These are phyloP conservation scores for Exophiala calicioides DNA, from an alignment of 2,329 filamentous ascomycete genomes.

Conservation along the genomic window DNA sequence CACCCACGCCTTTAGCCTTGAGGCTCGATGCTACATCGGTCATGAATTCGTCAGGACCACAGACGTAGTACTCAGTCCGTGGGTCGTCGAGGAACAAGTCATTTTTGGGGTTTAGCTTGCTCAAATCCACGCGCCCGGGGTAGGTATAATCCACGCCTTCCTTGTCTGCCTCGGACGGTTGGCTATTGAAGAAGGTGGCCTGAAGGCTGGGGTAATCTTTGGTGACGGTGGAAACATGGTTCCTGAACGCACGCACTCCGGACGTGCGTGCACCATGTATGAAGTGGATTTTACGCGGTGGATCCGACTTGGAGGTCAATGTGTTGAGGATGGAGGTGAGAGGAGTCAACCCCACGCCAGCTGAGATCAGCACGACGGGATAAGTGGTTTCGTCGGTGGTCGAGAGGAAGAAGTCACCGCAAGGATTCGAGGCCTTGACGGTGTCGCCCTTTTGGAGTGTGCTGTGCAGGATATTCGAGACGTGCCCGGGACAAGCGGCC, in stretches of 20 bases:
- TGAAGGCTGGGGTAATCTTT: constrained; percentile 22
- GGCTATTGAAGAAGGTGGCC: constrained; percentile 16
- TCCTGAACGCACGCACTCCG: constrained; percentile 29
- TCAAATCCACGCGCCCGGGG: constrained; percentile 61
- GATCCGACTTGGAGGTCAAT: constrained; percentile 10
- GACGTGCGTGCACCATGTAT: constrained; percentile 28
- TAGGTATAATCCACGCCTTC: constrained; percentile 61
- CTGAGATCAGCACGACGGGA: constrained; percentile 63
- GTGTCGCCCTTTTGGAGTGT: constrained; percentile 61
- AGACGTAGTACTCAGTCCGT: constrained; percentile 72
- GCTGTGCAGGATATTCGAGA: constrained; percentile 71
- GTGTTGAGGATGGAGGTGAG: constrained; percentile 63
- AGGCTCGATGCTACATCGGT: constrained; percentile 29
- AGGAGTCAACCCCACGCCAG: constrained; percentile 62
- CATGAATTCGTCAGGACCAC: constrained; percentile 73
- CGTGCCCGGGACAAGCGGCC: constrained; percentile 62
- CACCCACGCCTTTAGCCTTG: constrained; percentile 29
- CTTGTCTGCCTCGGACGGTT: constrained; percentile 43
- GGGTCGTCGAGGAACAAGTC: constrained; percentile 53
- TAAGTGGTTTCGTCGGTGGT: constrained; percentile 28
- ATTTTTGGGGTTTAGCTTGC: constrained; percentile 54
- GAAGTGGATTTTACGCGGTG: constrained; percentile 26
- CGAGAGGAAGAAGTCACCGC: constrained; percentile 62
- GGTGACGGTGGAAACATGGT: constrained; percentile 22
- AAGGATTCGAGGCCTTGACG: constrained; percentile 67